Evolutionary conservation across 2,329 filamentous ascomycete genomes (phyloP), one percentile per base, ranked within the genome.

Genomic region (Penicillium sp.): DNA sequence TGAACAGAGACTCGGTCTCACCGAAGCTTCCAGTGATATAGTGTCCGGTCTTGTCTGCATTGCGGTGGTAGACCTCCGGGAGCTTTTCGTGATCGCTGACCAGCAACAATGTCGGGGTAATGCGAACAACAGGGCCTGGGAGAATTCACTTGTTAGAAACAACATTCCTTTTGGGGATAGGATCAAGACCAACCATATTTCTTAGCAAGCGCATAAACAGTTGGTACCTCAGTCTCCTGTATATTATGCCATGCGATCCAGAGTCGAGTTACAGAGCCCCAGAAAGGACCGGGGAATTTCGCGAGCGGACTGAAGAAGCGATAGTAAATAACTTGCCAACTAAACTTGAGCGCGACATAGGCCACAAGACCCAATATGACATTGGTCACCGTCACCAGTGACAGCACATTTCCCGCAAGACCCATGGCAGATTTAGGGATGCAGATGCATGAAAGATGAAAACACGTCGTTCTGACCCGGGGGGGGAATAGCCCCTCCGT

Each of bases 1-100:
- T 84, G 68, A 86, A 84, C 6, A 85, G 62, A 1, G 76, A 78
- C 57, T 85, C 82, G 5, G 74, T 78, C 53, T 81, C 77, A 16
- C 82, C 82, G 60, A 85, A 84, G 24, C 76, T 80, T 20, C 82
- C 82, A 0, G 82, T 81, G 56, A 85, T 82, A 65, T 85, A 86
- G 67, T 84, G 79, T 47, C 82, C 76, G 1, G 80, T 81, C 65
- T 86, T 86, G 69, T 83, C 76, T 5, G 79, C 82, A 59, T 81
- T 74, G 22, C 82, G 78, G 50, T 77, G 74, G 69, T 85, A 86
- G 26, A 86, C 79, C 14, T 78, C 75, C 0, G 83, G 83, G 2
- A 86, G 74, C 63, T 82, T 80, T 1, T 74, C 79, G 0, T 83
- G 77, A 61, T 82, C 81, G 64, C 70, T 78, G 53, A 84, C 78